Evolutionary conservation across 148 eudicot genomes (phyloP), one percentile per base, ranked within the genome.

Genomic region (Arbutus unedo): DNA sequence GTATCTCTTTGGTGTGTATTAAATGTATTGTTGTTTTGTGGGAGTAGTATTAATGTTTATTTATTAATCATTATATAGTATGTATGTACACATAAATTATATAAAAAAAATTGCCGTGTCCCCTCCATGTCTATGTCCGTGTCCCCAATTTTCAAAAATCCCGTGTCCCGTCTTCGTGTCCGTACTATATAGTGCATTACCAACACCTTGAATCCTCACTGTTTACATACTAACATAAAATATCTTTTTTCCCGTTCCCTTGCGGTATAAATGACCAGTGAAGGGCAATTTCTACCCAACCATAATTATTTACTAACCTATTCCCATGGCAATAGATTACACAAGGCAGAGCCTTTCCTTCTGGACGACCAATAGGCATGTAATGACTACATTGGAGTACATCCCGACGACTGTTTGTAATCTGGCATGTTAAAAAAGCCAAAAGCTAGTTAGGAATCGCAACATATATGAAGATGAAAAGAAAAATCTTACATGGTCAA

Each of bases 261-360:
- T 1, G 4, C 14, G 3, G 10, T 9, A 64, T 4, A 31, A 38
- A 25, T 66, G 44, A 25, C 31, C 43, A 66, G 9, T 25, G 71
- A 66, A 10, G 71, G 21, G 19, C 56, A 48, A 16, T 16, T 38
- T 51, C 41, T 56, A 16, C 74, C 31, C 80, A 59, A 49, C 75
- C 64, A 81, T 21, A 82, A 48, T 19, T 54, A 76, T 62, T 68
- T 56, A 80, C 90, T 84, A 80, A 96, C 99, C 99, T 96, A 91
- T 96, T 96, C 78, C 99, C 99, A 82, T 96, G 98, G 89, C 98
- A 96, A 83, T 96, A 96, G 85, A 96, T 94, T 13, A 94, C 96
- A 87, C 99, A 96, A 55, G 99, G 99, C 83, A 94, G 84, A 48
- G 90, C 82, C 85, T 91, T 91, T 84, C 90, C 99, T 86, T 93